Base-by-base conservation (phyloP, 2,329 filamentous ascomycete species). In the Aspergillus cejpii region DNA sequence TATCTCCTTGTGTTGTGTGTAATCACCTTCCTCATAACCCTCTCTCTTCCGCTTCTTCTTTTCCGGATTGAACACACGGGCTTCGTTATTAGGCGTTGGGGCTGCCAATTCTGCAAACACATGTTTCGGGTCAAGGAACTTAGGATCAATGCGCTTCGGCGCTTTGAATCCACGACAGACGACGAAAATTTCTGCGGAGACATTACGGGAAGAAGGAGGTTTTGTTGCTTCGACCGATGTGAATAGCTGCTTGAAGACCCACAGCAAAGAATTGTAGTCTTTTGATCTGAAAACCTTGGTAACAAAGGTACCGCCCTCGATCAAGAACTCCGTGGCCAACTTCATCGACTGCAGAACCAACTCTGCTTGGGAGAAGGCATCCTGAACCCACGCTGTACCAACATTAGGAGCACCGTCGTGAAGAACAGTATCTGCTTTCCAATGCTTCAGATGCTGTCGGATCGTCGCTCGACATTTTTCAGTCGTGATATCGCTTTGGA, bases 331-430 rank as follows among this genome's bases (percentile, higher is more conserved):
- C 0, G 89, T 95, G 2, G 92, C 92, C 45, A 98, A 74, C 67
- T 94, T 95, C 76, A 98, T 77, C 6, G 87, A 85, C 64, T 95
- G 87, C 44, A 98, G 73, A 10, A 86, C 88, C 41, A 98, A 74
- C 70, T 97, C 91, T 47, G 91, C 92, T 70, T 98, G 92, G 51
- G 91, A 91, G 77, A 95, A 98, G 36, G 92, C 92, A 74, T 98
- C 92, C 71, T 98, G 92, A 34, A 90, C 85, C 92, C 92, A 98
- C 0, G 92, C 90, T 0, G 89, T 91, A 81, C 92, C 92, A 46
- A 98, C 92, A 60, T 98, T 98, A 37, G 92, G 92, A 1, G 92
- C 92, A 69, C 92, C 92, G 65, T 98, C 92, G 71, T 98, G 92
- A 29, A 98, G 75, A 4, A 98, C 92, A 0, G 86, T 88, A 65